Conservation (phyloP, 2,329 filamentous ascomycete species). For the Coniochaeta sp. region DNA sequence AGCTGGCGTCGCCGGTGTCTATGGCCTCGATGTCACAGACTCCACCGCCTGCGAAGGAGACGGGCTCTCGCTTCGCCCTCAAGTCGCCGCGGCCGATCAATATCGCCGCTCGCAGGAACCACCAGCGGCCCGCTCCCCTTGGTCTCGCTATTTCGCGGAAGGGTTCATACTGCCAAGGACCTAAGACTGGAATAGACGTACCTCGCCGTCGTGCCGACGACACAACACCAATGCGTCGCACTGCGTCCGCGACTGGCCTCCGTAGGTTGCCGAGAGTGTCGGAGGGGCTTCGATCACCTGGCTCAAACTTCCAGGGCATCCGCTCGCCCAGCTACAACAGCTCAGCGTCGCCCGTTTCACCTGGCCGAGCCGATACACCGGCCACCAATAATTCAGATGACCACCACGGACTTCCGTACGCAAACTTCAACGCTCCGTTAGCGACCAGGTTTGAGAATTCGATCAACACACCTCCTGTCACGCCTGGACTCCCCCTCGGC, state of each 20-base stretch:
- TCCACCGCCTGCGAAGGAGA: slow-evolving; percentile 20
- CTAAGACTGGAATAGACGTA: slow-evolving; percentile 41
- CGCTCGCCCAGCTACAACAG: not conserved
- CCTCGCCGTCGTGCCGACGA: slow-evolving; percentile 32
- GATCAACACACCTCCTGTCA: slow-evolving; percentile 45
- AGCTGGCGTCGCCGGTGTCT: slow-evolving; percentile 18
- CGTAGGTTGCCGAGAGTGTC: not conserved
- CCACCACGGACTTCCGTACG: slow-evolving; percentile 18
- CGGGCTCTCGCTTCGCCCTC: slow-evolving; percentile 29
- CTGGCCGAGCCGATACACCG: slow-evolving; percentile 27
- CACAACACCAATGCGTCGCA: slow-evolving; percentile 43
- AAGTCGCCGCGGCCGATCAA: slow-evolving; percentile 41
- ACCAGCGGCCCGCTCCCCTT: slow-evolving; percentile 39
- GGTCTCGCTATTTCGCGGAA: slow-evolving; percentile 34
- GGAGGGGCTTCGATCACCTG: not conserved
- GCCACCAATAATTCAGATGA: slow-evolving; percentile 31
- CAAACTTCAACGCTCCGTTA: slow-evolving; percentile 14
- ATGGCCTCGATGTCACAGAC: slow-evolving; percentile 16
- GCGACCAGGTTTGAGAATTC: slow-evolving; percentile 25
- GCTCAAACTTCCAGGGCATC: slow-evolving; percentile 16
- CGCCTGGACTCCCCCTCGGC: slow-evolving; percentile 32
- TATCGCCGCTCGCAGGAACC: slow-evolving; percentile 45
- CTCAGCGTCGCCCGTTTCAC: not conserved
- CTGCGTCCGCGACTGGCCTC: slow-evolving; percentile 26
- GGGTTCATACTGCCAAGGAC: slow-evolving; percentile 29